These are phyloP conservation scores for Leavenworthia alabamica DNA, from an alignment of 345 rosid species.

Conservation along the genomic window DNA sequence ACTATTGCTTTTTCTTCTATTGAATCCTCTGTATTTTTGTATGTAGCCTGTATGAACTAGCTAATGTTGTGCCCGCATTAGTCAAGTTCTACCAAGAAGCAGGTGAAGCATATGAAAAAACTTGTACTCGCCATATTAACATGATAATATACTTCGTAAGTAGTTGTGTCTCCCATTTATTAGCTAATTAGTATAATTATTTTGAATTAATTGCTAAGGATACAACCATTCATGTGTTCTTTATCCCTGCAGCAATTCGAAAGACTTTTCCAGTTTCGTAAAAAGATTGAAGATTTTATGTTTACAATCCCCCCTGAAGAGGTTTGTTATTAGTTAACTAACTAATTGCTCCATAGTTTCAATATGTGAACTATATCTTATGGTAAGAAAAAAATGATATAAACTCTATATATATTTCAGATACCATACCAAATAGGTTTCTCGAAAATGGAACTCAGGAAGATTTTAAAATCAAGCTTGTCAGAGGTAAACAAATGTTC, in stretches of 20 bases:
- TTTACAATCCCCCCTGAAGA: conserved; percentile 92
- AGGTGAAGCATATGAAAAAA: conserved; percentile 95
- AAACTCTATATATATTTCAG: conserved; percentile 51
- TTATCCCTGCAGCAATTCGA: conserved; percentile 77
- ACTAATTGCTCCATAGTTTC: too few relatives aligned
- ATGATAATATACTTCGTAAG: conserved; percentile 92
- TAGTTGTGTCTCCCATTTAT: conserved; percentile 5
- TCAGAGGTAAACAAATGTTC: conserved; percentile 58
- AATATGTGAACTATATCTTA: too few relatives aligned
- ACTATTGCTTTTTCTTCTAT: too few relatives aligned
- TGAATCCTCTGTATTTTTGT: too few relatives aligned
- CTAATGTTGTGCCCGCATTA: conserved; percentile 88
- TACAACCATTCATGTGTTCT: too few relatives aligned
- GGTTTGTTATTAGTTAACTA: conserved; percentile 46
- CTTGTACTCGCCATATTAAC: conserved; percentile 94
- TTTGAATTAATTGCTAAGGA: too few relatives aligned
- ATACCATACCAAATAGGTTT: conserved; percentile 89
- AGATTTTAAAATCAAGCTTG: conserved; percentile 72
- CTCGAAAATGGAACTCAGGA: conserved; percentile 82
- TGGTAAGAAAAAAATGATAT: too few relatives aligned
- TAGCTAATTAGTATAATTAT: background rate
- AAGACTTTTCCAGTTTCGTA: conserved; percentile 83
- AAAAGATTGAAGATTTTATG: conserved; percentile 89
- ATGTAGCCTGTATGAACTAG: conserved; percentile 90
- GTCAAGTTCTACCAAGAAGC: conserved; percentile 99